Evolutionary conservation across 768 basidiomycete species (phyloP), one percentile per base, ranked within the genome.

Genomic region (Tulasnella sp.): DNA sequence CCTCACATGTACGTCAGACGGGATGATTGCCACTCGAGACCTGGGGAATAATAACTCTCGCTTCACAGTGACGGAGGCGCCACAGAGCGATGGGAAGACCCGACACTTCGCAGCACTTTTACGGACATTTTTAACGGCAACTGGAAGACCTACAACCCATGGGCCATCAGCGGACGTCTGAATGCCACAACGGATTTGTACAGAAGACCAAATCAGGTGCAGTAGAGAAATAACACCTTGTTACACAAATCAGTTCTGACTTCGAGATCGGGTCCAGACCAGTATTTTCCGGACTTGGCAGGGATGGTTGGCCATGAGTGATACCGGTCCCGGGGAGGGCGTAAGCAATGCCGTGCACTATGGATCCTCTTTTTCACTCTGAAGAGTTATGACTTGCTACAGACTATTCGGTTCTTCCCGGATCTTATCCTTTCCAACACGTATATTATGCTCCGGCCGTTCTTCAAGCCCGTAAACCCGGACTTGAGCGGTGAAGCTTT

Each of bases 271-370:
- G n/a, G n/a, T n/a, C 26, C 71, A 77, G 73, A 72, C 74, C n/a
- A 76, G 78, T 65, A 73, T 75, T 65, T 78, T 82, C 84, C 29
- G 85, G 78, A 71, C 82, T 2, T 92, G 88, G 81, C 90, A 91
- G 76, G 90, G 90, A n/a, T 92, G 90, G 90, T 78, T 90, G 16
- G 83, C 89, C 1, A 82, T 89, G 82, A 88, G 86, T 74, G 85
- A 89, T 75, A 91, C 87, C 14, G 88, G 83, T 0, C 90, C 90
- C 0, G 84, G 82, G 0, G 84, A 91, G 77, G 91, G 91, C 42
- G 71, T 72, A 47, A 41, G 71, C 62, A 65, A n/a, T 63, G 17
- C 29, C 36, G 19, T 16, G 34, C 71, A n/a, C n/a, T 37, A 41
- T 34, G 17, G 11, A 9, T 12, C 41, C 44, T 7, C 35, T 12